Evolutionary conservation across 768 basidiomycete genomes (phyloP), one percentile per base, ranked within the genome.

Genomic region (Collybia nuda): DNA sequence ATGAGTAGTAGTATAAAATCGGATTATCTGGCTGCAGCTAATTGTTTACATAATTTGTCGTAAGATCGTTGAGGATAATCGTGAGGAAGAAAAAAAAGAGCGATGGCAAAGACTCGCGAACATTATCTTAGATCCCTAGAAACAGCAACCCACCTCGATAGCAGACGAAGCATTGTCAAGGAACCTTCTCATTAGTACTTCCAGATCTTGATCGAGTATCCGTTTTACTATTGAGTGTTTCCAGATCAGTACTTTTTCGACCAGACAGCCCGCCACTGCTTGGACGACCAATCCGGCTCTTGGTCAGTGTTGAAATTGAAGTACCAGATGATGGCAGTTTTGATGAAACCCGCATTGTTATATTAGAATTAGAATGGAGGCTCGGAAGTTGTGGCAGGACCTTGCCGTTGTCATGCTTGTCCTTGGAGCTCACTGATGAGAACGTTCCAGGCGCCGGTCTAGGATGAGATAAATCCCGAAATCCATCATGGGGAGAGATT

Each of bases 251-350:
- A 48, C 69, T 69, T 57, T 57, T 65, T 21, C 66, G 66, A 21
- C 64, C 64, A 35, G 61, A 56, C 1, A 44, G n/a, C 26, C 58
- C 55, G 26, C 69, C 72, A 40, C 67, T 63, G 37, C 68, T 74
- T 44, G 74, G 72, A 35, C 76, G 68, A n/a, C 75, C 76, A 38
- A 71, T 71, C 38, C 82, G 65, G 71, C 81, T 75, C 66, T 79
- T 72, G 44, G 76, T 64, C 48, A 80, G 56, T 46, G 62, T 55
- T n/a, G 70, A 46, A 17, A 65, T 63, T n/a, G 57, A 52, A 42
- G 46, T 65, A 5, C 62, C 45, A 23, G 76, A 70, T 5, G 73
- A 60, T 12, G 77, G 71, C 51, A 70, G 61, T 57, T 73, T 75
- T 7, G 72, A 69, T 24, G 71, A 59, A 2, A 69, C 60, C 50